Base-by-base conservation (phyloP, 108 stramenopile genomes). In the Schizochytrium sp. region DNA sequence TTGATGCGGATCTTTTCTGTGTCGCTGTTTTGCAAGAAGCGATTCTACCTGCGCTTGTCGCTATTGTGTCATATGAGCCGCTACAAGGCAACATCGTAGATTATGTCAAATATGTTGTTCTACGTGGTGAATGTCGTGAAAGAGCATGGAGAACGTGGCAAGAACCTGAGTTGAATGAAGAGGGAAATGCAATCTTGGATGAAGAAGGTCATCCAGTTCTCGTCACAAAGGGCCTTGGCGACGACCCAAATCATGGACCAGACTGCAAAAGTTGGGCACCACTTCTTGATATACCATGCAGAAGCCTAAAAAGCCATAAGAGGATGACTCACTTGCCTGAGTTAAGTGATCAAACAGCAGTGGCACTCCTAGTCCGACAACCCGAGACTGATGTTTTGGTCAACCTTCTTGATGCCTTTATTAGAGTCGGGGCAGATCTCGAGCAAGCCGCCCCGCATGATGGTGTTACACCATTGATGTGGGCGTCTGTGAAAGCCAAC, bases 1-100 rank as follows among this genome's bases (percentile, higher is more conserved):
- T 83, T 10, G 76, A 55, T 10, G 76, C 76, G 5, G 76, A 83
- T 53, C 47, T 83, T 10, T 55, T 83, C 28, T 83, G 76, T 42
- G 76, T 38, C 28, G 76, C 53, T 5, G 47, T 53, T 5, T 50
- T 83, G 0, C 8, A 53, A 0, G 47, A 47, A 0, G 7, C 17
- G 38, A 13, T 83, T 10, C 28, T 83, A 12, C 76, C 76, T 2
- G 19, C 28, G n/a, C 47, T 83, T 5, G n/a, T 42, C 13, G 76
- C 76, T 17, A 55, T 83, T 28, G 38, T 28, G n/a, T 47, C 10
- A 5, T 83, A 3, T 28, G 53, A 49, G 15, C 12, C 7, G 1
- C 15, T 69, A 8, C 19, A 38, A 69, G 5, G 15, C 0, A 44
- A 15, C 47, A 53, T 53, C 50, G 5, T 17, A 8, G 50, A 3